These are phyloP conservation scores for Ustilago sp. DNA, from an alignment of 1,284 basidiomycete species.

Conservation along the genomic window DNA sequence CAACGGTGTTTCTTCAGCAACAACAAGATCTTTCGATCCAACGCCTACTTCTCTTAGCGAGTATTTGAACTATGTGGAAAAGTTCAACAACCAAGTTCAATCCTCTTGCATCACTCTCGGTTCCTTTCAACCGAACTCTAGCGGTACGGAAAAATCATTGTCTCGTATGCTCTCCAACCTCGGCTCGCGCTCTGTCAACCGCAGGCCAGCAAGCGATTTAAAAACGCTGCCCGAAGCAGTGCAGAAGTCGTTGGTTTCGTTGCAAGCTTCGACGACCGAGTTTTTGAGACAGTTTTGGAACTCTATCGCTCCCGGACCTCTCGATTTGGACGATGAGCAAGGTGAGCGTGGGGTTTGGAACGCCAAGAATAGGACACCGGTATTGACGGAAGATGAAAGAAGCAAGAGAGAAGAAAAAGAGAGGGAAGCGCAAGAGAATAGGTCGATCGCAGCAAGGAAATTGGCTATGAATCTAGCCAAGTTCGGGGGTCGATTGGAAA, in stretches of 20 bases:
- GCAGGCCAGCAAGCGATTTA: slow-evolving; percentile 10
- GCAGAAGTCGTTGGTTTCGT: slow-evolving; percentile 83
- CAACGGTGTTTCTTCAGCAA: slow-evolving; percentile 52
- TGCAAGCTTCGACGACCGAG: slow-evolving; percentile 92
- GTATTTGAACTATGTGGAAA: slow-evolving; percentile 20
- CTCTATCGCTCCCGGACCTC: slow-evolving; percentile 77
- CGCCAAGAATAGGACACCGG: neutral
- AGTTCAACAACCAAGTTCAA: slow-evolving; percentile 18
- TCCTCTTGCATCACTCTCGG: slow-evolving; percentile 9
- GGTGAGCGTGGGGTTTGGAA: neutral
- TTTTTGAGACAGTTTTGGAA: slow-evolving; percentile 97
- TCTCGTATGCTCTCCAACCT: slow-evolving; percentile 28
- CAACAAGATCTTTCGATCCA: slow-evolving; percentile 1
- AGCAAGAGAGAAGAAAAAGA: slow-evolving; percentile 14
- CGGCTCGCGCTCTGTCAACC: slow-evolving; percentile 19
- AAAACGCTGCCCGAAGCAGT: slow-evolving; percentile 81
- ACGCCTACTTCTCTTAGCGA: slow-evolving; percentile 11
- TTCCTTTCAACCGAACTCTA: slow-evolving; percentile 6
- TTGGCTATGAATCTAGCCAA: slow-evolving; percentile 42
- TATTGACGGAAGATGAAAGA: slow-evolving; percentile 9
- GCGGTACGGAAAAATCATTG: slow-evolving; percentile 14
- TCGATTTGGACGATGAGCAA: slow-evolving; percentile 1
- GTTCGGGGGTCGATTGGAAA: slow-evolving; percentile 12
- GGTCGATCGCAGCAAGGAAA: slow-evolving; percentile 16
- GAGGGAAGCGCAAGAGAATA: slow-evolving; percentile 27